Base-by-base conservation (phyloP, 1,284 basidiomycete genomes). In the Ustilago cynodontis region DNA sequence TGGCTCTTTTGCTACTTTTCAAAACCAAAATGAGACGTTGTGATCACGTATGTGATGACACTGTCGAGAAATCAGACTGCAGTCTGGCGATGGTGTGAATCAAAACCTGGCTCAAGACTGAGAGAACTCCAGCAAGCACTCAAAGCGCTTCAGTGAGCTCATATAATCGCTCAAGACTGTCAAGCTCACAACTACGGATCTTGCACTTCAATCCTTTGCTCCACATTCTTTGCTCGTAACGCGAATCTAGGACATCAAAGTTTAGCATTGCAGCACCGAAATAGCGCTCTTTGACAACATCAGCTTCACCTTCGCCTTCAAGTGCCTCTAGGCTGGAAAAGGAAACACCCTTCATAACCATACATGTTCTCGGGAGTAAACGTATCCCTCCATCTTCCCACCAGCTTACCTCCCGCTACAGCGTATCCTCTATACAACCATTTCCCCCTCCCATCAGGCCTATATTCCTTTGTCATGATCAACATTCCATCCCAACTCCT, bases 401-500 rank as follows among this genome's bases (percentile, higher is more conserved):
- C 79, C n/a, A 82, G 61, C 39, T 73, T 78, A 16, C 76, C 73
- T 1, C 82, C 84, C 3, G 80, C 82, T 7, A 82, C 73, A n/a
- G 74, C 65, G 61, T 85, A 89, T 1, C 88, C 88, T 24, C 88
- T 79, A 68, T 89, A 89, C 8, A 89, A 79, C 88, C 88, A 89
- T 71, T 87, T 87, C 35, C 88, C 88, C 20, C 88, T 74, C 9
- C 87, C 87, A 60, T 88, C 87, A 13, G 87, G 87, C 73, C 87
- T 68, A 71, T 89, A 89, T 73, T 89, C 88, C 71, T 89, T 89
- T 68, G 88, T 87, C 51, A 89, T 81, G 55, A 85, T 87, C 37
- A 87, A 82, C 86, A 89, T 86, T 4, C 88, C 88, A 72, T 89
- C 88, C 88, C 88, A 89, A 13, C 83, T 77, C 24, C 88, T 78